Evolutionary conservation across 371 early-diverging fungal genomes (phyloP), one percentile per base, ranked within the genome.

Genomic region (Mortierella sp.): DNA sequence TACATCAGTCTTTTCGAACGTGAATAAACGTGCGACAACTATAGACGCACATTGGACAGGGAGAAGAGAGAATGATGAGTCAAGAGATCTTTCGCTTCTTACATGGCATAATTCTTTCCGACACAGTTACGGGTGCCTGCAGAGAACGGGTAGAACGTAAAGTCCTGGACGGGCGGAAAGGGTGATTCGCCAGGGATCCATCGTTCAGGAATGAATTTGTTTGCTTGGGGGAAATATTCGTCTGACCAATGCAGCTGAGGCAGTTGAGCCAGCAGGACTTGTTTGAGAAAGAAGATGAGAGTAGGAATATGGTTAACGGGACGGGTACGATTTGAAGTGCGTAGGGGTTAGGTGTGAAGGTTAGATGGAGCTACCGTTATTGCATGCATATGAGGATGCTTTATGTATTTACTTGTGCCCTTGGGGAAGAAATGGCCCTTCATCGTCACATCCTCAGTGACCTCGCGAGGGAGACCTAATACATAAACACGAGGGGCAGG

Each of bases 111-210:
- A 68, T 84, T 79, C 80, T 79, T 79, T 44, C 86, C 85, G 6
- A 86, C 80, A 69, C 86, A 86, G 39, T 76, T 79, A 14, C 85
- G 71, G 39, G 85, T 77, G 16, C 86, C 85, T 11, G 74, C 80
- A 13, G 73, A 72, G 71, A 85, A 85, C 7, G 83, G 83, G 9
- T 73, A 73, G 34, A 82, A 85, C 4, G 72, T 75, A 64, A 73
- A 79, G 31, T 76, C 79, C 24, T 79, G 68, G 8, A 83, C 37
- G 3, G 76, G 68, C 14, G 69, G 76, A 50, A 75, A 79, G 2
- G 69, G 72, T 0, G 80, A 70, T 22, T 79, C 80, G 0, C 58
- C 80, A 2, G 71, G 68, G 34, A 79, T 52, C 80, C 80, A 79
- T 13, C 80, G 64, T 43, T 74, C 75, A 6, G 80, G 80, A 14